Evolutionary conservation across 306 rosid genomes (phyloP), one percentile per base, ranked within the genome.

Genomic region (Gynostemma pentaphyllum): DNA sequence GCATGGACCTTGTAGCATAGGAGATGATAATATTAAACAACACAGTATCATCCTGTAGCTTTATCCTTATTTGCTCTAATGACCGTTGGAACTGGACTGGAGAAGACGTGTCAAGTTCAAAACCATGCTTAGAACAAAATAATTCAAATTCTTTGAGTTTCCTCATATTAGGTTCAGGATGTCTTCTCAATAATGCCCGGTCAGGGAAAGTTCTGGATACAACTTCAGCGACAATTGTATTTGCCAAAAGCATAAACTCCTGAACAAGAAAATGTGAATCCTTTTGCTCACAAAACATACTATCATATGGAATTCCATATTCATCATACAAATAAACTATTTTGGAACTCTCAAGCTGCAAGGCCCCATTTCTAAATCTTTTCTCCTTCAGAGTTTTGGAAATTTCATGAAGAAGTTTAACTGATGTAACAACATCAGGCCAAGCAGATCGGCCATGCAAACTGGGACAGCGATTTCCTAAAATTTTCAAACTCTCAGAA

Each of bases 231-330:
- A 77, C 98, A 34, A 89, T 82, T 16, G 47, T 69, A 69, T 88
- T 92, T 30, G 96, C 96, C 75, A 92, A 82, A 70, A 88, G 85
- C 99, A 92, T 88, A 45, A 74, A 88, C 79, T 92, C 96, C 81
- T 92, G 95, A 2, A 88, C 85, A 67, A 92, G 83, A 75, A 78
- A 79, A 57, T 84, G 78, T 45, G 96, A 84, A 39, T 84, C 88
- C 74, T 74, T 79, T 44, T 29, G 64, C 62, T 77, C 83, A 34
- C 72, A 76, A 67, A 82, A 75, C 66, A 39, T 74, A 62, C 74
- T 79, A 73, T 84, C 86, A 68, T 73, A 82, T 22, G 95, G 94
- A 68, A 68, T 63, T 72, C 95, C 96, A 81, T 44, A 37, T 15
- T 80, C 94, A 71, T 92, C 94, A 72, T 84, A 81, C 66, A 76